phyloP scores from a whole-genome alignment of 2,329 filamentous ascomycete species.

The Neoarthrinium moseri region DNA sequence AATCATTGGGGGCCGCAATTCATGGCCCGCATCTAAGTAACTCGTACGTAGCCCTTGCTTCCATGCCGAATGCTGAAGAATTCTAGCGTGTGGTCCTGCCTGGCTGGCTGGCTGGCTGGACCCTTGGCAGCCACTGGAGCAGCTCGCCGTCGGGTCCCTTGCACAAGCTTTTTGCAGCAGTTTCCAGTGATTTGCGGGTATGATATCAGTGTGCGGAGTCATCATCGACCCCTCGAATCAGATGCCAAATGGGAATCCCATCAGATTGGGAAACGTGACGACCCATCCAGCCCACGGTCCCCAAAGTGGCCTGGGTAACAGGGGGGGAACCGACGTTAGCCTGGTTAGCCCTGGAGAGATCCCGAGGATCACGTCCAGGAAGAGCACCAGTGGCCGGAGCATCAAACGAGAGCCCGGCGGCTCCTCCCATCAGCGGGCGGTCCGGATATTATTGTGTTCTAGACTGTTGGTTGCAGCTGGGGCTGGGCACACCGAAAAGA shows the following conservation, averaged over 20 bases:
- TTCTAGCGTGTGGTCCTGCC: no score
- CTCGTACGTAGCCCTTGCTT: no score
- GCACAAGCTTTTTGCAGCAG: conserved; percentile 1
- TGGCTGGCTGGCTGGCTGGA: no score
- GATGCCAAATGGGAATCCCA: not conserved
- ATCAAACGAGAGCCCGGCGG: not conserved
- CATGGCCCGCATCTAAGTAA: no score
- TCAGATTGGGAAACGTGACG: not conserved
- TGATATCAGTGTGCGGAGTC: conserved; percentile 1
- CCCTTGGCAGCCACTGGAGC: not conserved
- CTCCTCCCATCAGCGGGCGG: not conserved
- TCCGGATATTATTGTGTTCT: no score
- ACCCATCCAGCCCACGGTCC: not conserved
- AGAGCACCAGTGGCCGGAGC: not conserved
- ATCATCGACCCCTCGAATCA: not conserved
- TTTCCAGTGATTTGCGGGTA: not conserved
- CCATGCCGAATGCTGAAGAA: no score
- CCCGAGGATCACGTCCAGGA: conserved; percentile 1
- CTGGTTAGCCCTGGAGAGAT: conserved; percentile 1
- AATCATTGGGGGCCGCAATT: no score
- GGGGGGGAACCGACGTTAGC: conserved; percentile 4
- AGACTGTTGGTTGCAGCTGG: no score
- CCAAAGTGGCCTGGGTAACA: not conserved
- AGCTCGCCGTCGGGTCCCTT: not conserved
- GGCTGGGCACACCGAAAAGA: no score